Evolutionary conservation across 2,329 filamentous ascomycete genomes (phyloP), one percentile per base, ranked within the genome.

Genomic region (Aureobasidium sp.): DNA sequence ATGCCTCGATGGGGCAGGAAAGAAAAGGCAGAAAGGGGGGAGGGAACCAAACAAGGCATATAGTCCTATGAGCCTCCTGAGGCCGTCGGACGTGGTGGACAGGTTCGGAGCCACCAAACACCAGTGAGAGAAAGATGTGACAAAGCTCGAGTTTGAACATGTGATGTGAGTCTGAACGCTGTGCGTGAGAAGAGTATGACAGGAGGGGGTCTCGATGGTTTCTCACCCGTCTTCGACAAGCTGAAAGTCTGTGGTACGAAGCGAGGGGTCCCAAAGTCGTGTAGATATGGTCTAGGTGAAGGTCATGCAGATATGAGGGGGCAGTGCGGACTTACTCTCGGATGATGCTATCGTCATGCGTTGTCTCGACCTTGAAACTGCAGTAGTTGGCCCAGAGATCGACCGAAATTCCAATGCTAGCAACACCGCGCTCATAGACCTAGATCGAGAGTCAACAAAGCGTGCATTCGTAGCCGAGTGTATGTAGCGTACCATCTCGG

Each of bases 331-430:
- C 94, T 97, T 96, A 99, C 94, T 97, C 94, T 96, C 94, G 88
- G 80, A 97, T 95, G 77, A 95, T 84, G 74, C 95, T 90, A 71
- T 90, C 84, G 74, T 96, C 92, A 78, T 99, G 94, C 69, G 90
- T 94, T 63, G 94, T 97, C 75, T 97, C 92, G 79, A 94, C 92
- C 77, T 97, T 97, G 85, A 97, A 97, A 71, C 87, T 85, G 80
- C 93, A 97, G 79, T 97, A 99, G 71, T 96, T 92, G 59, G 91
- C 89, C 94, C 94, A 99, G 64, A 99, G 82, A 74, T 99, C 94
- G 71, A 97, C 92, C 39, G 93, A 97, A 72, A 90, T 91, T 62
- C 89, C 88, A 71, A 97, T 92, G 77, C 91, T 94, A 47, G 92
- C 91, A 70, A 96, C 89, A 68, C 94, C 94, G 74, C 94, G 86